Evolutionary conservation across 768 basidiomycete genomes (phyloP).

Genomic region (Psilocybe tampanensis): DNA sequence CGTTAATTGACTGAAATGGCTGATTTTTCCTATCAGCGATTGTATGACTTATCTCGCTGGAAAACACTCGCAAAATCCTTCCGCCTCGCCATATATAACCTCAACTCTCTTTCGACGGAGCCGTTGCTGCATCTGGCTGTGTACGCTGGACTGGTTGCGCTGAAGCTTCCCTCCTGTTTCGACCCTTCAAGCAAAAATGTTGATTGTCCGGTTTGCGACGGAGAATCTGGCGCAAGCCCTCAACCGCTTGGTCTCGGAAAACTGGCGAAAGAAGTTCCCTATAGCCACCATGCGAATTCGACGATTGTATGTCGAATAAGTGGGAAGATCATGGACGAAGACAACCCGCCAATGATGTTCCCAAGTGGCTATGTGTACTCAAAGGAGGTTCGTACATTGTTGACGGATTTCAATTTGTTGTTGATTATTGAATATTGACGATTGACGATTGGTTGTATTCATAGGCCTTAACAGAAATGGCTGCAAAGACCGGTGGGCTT

Average conservation of each 20-base stretch:
- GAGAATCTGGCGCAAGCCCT: constrained; percentile 39
- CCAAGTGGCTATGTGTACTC: constrained; percentile 93
- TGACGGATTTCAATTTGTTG: constrained; percentile 17
- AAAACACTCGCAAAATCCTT: constrained; percentile 71
- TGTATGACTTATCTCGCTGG: constrained; percentile 88
- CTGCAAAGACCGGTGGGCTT: constrained; percentile 70
- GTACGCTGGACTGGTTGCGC: constrained; percentile 87
- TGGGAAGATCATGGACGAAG: constrained; percentile 93
- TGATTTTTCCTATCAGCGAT: constrained; percentile 48
- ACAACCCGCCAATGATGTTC: constrained; percentile 91
- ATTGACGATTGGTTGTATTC: constrained; percentile 15
- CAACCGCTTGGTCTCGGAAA: constrained; percentile 60
- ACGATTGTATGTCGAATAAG: constrained; percentile 92
- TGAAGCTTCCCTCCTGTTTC: constrained; percentile 89
- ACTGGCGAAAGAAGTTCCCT: constrained; percentile 85
- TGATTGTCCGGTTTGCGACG: constrained; percentile 92
- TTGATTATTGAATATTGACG: constrained; percentile 10
- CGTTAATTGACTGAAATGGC: neutral
- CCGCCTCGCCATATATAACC: constrained; percentile 81
- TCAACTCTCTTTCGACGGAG: constrained; percentile 87
- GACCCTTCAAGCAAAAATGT: constrained; percentile 63
- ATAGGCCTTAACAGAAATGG: constrained; percentile 90
- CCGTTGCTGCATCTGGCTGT: constrained; percentile 86
- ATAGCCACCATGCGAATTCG: constrained; percentile 92
- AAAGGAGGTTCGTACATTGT: constrained; percentile 63